phyloP scores from a whole-genome alignment of 2,329 filamentous ascomycete species.

The Epichloe scottii region DNA sequence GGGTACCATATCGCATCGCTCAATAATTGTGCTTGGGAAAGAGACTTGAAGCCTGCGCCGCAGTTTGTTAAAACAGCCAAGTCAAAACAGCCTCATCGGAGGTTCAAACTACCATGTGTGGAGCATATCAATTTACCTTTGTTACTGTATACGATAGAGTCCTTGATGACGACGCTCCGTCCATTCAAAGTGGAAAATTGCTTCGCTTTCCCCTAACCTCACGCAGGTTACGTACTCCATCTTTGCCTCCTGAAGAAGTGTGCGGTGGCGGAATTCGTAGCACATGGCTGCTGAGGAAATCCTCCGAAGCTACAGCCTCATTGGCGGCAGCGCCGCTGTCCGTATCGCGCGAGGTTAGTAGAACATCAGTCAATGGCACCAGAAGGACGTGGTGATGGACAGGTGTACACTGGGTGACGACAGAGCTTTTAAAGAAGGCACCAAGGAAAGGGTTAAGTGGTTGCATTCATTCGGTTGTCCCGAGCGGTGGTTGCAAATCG shows the following conservation, averaged over 20 bases:
- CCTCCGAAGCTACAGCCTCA: conserved; percentile 78
- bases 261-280: conserved; percentile 59
- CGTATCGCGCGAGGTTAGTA: conserved; percentile 76
- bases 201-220: conserved; percentile 89
- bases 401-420: conserved; percentile 82
- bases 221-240: conserved; percentile 51
- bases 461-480: conserved; percentile 55
- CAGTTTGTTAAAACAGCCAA: neutral
- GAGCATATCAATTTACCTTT: conserved; percentile 50
- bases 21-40: conserved; percentile 80
- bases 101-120: neutral
- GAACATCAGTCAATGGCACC: conserved; percentile 83
- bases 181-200: conserved; percentile 90
- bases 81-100: neutral
- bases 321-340: conserved; percentile 66
- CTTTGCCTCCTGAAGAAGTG: conserved; percentile 40
- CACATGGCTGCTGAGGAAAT: conserved; percentile 95
- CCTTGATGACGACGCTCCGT: conserved; percentile 86
- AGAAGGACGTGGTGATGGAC: conserved; percentile 87
- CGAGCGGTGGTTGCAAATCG: conserved; percentile 14
- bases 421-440: conserved; percentile 95
- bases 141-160: conserved; percentile 85
- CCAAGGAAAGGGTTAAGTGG: conserved; percentile 96
- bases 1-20: conserved; percentile 80
- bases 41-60: conserved; percentile 66